Evolutionary conservation across 495 filamentous ascomycete species (phyloP), one percentile per base, ranked within the genome.

Genomic region (Penicillium simplicissimum): DNA sequence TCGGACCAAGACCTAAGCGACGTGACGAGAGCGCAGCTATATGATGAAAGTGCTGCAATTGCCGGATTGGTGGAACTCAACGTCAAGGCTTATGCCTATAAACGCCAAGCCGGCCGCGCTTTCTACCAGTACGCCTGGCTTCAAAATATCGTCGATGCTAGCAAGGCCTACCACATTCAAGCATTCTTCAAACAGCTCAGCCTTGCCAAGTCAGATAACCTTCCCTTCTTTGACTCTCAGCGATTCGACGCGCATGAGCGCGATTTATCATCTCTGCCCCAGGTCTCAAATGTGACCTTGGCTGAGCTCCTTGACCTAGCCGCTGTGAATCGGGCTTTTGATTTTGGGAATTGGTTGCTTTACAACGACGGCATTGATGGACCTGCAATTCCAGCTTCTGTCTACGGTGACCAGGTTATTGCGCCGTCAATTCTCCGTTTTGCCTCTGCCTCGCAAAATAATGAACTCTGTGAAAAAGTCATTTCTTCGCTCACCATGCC

Each of bases 351-450:
- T 17, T 86, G 81, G 81, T 71, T 89, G 8, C 69, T 89, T 0
- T 79, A 79, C 60, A 80, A 79, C 10, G 60, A 79, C 34, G 84
- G 85, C 52, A 57, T 85, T 3, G 86, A 88, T 66, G 86, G 84
- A 6, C 84, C 84, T 28, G 28, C 82, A 0, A 82, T 89, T n/a
- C 69, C 77, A 43, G 57, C 61, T 7, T 62, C 60, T 25, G 58
- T 77, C 34, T 89, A 88, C 63, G 63, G 68, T 1, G 66, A 84
- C 48, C 78, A 77, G 17, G 67, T 62, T 31, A 57, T 89, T 28
- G 78, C 82, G 5, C 80, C 85, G n/a, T 76, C 84, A 1, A 75
- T 89, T 25, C 65, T 88, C 15, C 79, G 83, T 9, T 88, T 85
- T 63, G 87, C 84, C 7, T 71, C 77, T 25, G 80, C 82, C 19